Evolutionary conservation across 164 flowering plant genomes (phyloP), one percentile per base, ranked within the genome.

Genomic region (Magnolia officinalis): DNA sequence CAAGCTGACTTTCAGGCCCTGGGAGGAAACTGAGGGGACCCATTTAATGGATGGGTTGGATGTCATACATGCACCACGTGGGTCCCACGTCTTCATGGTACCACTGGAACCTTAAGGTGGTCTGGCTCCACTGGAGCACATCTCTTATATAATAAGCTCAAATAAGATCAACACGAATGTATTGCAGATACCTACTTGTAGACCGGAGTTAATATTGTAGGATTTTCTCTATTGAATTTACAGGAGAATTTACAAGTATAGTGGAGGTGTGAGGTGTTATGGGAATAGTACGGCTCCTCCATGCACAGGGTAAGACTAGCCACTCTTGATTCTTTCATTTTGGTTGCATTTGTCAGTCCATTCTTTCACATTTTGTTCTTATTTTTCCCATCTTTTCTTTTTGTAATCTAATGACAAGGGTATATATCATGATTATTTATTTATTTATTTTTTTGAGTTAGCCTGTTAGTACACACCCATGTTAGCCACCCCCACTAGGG

Each of bases 211-310:
- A 68, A 68, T 31, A 68, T 68, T 29, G 6, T 8, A 68, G 14
- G 20, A 21, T 24, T 75, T 70, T 78, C 11, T n/a, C 50, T 63
- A 6, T 80, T 51, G 19, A 74, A 8, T 37, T 52, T 73, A 79
- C 89, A 93, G 99, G 81, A 87, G 97, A 78, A 87, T 73, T 75
- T 91, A 87, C 77, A 94, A 90, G 80, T 76, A 37, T 8, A 82
- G 72, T 81, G 93, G 96, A 72, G 85, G 85, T 71, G 85, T 79
- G 77, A 86, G 83, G 80, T 96, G 99, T 76, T 86, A 89, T 76
- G 78, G 66, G 67, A 84, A 82, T 70, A 96, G 97, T 83, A 89
- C 90, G 8, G 86, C 86, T 75, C 99, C 98, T 76, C 99, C 98
- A 68, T 96, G 99, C 79, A 81, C 84, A 18, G 99, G 98, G 99